Conservation (phyloP, 2,329 filamentous ascomycete genomes). For the Ambrosiella cleistominuta region DNA sequence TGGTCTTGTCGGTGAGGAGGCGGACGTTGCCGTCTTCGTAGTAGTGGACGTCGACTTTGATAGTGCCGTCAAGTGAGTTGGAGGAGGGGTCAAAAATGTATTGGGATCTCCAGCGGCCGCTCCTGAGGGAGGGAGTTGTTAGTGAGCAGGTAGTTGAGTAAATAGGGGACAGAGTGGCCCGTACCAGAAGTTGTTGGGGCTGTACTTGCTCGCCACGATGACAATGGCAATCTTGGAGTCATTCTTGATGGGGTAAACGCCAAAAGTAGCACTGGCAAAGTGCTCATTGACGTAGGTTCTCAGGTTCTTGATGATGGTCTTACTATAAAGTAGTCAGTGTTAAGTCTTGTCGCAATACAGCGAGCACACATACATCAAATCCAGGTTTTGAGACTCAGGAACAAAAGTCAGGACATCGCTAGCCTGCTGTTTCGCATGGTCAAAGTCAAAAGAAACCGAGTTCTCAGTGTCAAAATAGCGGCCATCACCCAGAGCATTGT, state of each 20-base stretch:
- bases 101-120: constrained; percentile 84
- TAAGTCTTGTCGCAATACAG: constrained; percentile 5
- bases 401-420: constrained; percentile 64
- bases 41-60: constrained; percentile 96
- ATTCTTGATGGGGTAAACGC: constrained; percentile 64
- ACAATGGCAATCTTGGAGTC: constrained; percentile 63
- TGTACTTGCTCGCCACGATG: constrained; percentile 91
- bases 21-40: constrained; percentile 98
- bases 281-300: constrained; percentile 68
- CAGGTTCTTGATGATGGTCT: constrained; percentile 67
- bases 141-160: background rate
- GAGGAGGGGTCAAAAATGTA: constrained; percentile 64
- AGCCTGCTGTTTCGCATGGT: constrained; percentile 71
- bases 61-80: constrained; percentile 51
- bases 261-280: constrained; percentile 64
- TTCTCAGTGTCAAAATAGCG: constrained; percentile 84
- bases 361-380: constrained; percentile 50
- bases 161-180: constrained; percentile 12
- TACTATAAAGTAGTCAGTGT: constrained; percentile 25
- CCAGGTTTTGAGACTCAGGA: constrained; percentile 56
- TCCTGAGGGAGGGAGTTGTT: constrained; percentile 34
- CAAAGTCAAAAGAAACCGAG: constrained; percentile 73
- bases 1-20: constrained; percentile 68
- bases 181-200: constrained; percentile 92
- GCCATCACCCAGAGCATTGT: constrained; percentile 64